Conservation (phyloP, 2,329 filamentous ascomycete genomes). For the Clonostachys rosea region DNA sequence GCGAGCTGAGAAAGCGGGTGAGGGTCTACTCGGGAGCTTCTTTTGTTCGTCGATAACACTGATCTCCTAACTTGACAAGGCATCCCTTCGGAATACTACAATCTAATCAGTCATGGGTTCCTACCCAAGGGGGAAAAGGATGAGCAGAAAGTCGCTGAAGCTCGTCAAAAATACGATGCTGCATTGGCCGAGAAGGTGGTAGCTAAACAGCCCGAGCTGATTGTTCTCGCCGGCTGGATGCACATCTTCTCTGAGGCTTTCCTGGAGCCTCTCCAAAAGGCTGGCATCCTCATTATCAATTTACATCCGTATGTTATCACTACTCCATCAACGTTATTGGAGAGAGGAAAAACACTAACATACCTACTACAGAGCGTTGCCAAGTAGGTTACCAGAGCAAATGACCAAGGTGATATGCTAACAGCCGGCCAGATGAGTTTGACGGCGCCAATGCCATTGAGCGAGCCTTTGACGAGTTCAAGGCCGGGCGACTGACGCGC, state of each 20-base stretch:
- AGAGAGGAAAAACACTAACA: constrained; percentile 5
- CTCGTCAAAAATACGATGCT: constrained; percentile 67
- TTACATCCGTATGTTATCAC: constrained; percentile 71
- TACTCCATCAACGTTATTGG: constrained; percentile 14
- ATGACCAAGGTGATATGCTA: not conserved
- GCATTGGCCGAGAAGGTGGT: constrained; percentile 68
- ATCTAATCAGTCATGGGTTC: constrained; percentile 70
- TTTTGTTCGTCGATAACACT: not conserved
- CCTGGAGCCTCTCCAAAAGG: constrained; percentile 59
- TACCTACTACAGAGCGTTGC: constrained; percentile 10
- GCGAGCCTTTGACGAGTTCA: constrained; percentile 70
- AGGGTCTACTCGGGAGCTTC: not conserved
- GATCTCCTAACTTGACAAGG: constrained; percentile 10
- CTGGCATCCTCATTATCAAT: constrained; percentile 70
- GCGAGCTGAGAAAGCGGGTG: constrained; percentile 37
- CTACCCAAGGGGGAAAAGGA: constrained; percentile 55
- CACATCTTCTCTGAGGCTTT: constrained; percentile 71
- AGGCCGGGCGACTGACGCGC: constrained; percentile 56
- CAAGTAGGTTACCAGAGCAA: not conserved
- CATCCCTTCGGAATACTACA: constrained; percentile 78
- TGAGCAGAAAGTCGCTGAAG: constrained; percentile 43
- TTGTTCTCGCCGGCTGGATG: constrained; percentile 87
- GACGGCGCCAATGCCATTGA: constrained; percentile 76
- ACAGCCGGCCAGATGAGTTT: constrained; percentile 50
- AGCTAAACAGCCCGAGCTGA: constrained; percentile 54